A percentile compares a stretch with the other conserved stretches of the same genome.
Evolutionary conservation across 768 basidiomycete species (phyloP).

Genomic region (Pleurotus platypus): DNA sequence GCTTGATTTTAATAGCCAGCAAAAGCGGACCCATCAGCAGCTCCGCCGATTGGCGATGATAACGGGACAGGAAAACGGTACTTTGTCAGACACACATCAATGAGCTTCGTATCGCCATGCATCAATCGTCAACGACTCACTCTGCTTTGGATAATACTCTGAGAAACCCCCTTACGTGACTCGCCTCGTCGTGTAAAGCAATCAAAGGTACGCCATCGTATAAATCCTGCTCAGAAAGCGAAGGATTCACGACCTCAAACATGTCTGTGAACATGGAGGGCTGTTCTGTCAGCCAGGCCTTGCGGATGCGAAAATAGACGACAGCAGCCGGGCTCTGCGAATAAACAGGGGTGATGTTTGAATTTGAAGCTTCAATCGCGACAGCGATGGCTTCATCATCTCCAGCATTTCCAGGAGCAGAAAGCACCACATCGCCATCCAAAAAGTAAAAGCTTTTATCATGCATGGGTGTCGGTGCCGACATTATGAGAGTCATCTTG

Average conservation of each 20-base stretch:
- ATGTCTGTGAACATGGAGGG: conserved; percentile 12
- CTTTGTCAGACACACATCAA: not conserved
- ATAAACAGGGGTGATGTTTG: no score
- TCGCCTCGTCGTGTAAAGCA: conserved; percentile 9
- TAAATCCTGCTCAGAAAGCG: not conserved
- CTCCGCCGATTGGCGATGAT: not conserved
- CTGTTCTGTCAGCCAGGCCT: conserved; percentile 7
- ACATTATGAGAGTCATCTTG: no score
- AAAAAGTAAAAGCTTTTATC: conserved; percentile 6
- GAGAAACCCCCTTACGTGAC: conserved; percentile 9
- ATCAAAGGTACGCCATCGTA: conserved; percentile 12
- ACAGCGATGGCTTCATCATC: not conserved
- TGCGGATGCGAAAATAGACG: conserved; percentile 11
- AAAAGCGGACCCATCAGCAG: conserved; percentile 1
- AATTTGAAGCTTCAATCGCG: no score
- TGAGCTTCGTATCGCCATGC: not conserved
- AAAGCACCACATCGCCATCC: conserved; percentile 10
- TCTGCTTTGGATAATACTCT: conserved; percentile 6
- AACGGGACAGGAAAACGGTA: not conserved
- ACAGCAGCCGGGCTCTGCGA: not conserved
- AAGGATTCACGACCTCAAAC: conserved; percentile 8
- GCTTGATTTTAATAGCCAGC: conserved; percentile 7
- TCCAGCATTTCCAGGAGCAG: not conserved
- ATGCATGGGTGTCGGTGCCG: no score
- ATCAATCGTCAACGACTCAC: not conserved